Evolutionary conservation across 192 early-diverging fungal species (phyloP).

Genomic region (Entophlyctis helioformis): DNA sequence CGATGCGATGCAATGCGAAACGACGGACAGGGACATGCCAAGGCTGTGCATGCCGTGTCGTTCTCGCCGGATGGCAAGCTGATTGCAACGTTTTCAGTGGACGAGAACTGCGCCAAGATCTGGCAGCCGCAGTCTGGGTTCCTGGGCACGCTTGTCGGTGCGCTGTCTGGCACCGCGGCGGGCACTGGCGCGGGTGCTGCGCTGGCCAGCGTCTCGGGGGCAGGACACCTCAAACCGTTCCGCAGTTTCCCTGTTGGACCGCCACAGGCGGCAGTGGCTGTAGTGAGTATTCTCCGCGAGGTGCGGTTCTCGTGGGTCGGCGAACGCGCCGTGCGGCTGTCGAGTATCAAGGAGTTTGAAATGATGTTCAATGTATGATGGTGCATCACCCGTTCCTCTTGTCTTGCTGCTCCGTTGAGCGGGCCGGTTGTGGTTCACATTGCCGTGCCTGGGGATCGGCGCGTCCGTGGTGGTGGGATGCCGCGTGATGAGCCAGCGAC

Average conservation of each 20-base stretch:
- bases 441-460: too few relatives aligned
- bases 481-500: too few relatives aligned
- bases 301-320: slow-evolving; percentile 30
- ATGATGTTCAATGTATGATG: slow-evolving; percentile 30
- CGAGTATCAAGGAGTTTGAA: slow-evolving; percentile 23
- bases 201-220: background rate
- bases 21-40: slow-evolving; percentile 48
- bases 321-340: slow-evolving; percentile 27
- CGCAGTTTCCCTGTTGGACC: background rate
- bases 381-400: too few relatives aligned
- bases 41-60: slow-evolving; percentile 49
- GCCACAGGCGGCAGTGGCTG: slow-evolving; percentile 4
- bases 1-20: too few relatives aligned
- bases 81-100: slow-evolving; percentile 55
- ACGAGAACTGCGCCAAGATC: slow-evolving; percentile 56
- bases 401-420: too few relatives aligned
- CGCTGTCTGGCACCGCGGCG: slow-evolving; percentile 12
- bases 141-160: slow-evolving; percentile 54
- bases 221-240: background rate
- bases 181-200: background rate
- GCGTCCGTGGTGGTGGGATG: too few relatives aligned
- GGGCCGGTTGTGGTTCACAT: too few relatives aligned
- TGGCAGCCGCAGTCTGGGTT: slow-evolving; percentile 65
- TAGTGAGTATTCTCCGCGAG: slow-evolving; percentile 3
- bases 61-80: slow-evolving; percentile 72